phyloP scores from a whole-genome alignment of 352 stramenopile genomes.

The Phytopythium sindhum region DNA sequence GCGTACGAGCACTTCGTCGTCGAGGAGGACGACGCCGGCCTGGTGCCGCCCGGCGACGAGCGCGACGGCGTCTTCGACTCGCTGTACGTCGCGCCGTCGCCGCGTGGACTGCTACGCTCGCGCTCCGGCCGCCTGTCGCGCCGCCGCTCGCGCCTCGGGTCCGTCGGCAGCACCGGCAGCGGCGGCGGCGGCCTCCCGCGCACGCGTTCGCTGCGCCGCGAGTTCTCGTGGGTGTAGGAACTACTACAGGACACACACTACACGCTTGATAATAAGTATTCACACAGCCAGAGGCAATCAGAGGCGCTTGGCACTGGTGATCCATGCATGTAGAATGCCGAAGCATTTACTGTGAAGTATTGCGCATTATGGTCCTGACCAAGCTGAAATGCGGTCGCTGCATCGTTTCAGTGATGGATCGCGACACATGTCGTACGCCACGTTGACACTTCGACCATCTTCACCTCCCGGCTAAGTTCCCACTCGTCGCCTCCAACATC shows the following conservation, averaged over 20 bases:
- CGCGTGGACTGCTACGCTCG: slow-evolving; percentile 12
- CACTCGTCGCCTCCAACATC: too few species aligned
- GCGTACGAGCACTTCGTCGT: slow-evolving; percentile 64
- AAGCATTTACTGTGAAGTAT: too few species aligned
- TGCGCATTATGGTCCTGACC: too few species aligned
- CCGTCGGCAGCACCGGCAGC: slow-evolving; percentile 15
- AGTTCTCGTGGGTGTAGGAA: background rate
- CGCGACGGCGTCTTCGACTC: slow-evolving; percentile 25
- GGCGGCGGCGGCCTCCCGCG: slow-evolving; percentile 10
- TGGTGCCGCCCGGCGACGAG: slow-evolving; percentile 10
- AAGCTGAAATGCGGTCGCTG: too few species aligned
- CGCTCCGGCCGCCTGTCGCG: slow-evolving; percentile 9
- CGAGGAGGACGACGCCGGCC: slow-evolving; percentile 25
- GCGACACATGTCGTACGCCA: background rate
- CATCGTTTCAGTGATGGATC: too few species aligned
- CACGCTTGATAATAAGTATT: background rate
- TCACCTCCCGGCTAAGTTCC: background rate
- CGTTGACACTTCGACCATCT: background rate
- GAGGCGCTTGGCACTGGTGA: too few species aligned
- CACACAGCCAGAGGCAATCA: too few species aligned
- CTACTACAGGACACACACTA: background rate
- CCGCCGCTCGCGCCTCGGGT: slow-evolving; percentile 21
- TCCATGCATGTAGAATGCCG: too few species aligned
- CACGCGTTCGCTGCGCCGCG: background rate
- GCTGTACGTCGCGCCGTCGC: slow-evolving; percentile 21